Percentiles rank a stretch among this genome's conserved stretches.
These are phyloP conservation scores for Colletotrichum limetticola DNA, from an alignment of 2,329 filamentous ascomycete species.

Conservation along the genomic window DNA sequence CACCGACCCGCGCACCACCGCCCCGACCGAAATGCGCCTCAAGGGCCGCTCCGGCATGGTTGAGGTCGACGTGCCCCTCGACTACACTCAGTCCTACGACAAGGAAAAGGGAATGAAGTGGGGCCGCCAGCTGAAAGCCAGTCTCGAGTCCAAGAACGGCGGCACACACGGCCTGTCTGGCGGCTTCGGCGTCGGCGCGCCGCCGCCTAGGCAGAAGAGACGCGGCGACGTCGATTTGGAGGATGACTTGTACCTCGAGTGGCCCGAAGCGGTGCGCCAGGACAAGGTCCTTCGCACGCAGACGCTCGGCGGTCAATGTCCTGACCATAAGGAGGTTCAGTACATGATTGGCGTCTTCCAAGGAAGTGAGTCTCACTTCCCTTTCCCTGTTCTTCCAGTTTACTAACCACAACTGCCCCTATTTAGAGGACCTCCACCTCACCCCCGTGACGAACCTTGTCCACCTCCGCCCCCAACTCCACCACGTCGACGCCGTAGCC, in stretches of 20 bases:
- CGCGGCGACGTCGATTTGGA: slow-evolving; percentile 52
- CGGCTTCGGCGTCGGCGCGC: slow-evolving; percentile 74
- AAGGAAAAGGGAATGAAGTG: slow-evolving; percentile 83
- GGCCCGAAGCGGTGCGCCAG: slow-evolving; percentile 74
- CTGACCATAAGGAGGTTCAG: slow-evolving; percentile 75
- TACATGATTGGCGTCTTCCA: slow-evolving; percentile 96
- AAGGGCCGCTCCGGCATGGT: slow-evolving; percentile 86
- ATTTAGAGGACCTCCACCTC: slow-evolving; percentile 82
- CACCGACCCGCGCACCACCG: slow-evolving; percentile 62
- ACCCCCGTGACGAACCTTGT: slow-evolving; percentile 86
- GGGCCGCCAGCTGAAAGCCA: slow-evolving; percentile 79
- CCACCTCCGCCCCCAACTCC: slow-evolving; percentile 90
- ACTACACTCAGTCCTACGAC: slow-evolving; percentile 81
- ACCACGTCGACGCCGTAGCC: slow-evolving; percentile 87
- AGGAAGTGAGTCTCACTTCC: slow-evolving; percentile 68
- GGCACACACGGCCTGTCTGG: slow-evolving; percentile 78
- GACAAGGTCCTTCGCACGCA: slow-evolving; percentile 82
- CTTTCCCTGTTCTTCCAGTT: neutral
- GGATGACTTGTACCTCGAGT: slow-evolving; percentile 65
- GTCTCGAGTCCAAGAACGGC: slow-evolving; percentile 66
- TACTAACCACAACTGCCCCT: neutral
- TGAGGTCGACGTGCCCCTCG: slow-evolving; percentile 90
- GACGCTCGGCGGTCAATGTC: slow-evolving; percentile 85
- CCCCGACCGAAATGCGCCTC: slow-evolving; percentile 80
- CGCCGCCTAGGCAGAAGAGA: slow-evolving; percentile 46